A percentile compares a stretch with the other conserved stretches of the same genome.
These are phyloP conservation scores for Psilocybe cubensis DNA, from an alignment of 768 basidiomycete genomes.

Conservation along the genomic window DNA sequence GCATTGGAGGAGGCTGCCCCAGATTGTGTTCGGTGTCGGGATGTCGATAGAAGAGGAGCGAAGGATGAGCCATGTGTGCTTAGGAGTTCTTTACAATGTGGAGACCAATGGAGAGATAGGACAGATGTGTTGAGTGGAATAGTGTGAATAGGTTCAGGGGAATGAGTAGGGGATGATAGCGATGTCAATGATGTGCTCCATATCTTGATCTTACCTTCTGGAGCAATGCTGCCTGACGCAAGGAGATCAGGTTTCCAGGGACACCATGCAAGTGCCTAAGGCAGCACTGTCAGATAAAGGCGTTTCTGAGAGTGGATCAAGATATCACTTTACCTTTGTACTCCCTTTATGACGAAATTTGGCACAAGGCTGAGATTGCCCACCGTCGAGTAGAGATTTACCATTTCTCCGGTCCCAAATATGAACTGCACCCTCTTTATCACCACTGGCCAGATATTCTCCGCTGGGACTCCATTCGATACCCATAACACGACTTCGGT, in stretches of 20 bases:
- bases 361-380: slow-evolving; percentile 56
- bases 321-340: slow-evolving; percentile 44
- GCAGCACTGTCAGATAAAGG: neutral
- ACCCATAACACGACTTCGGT: slow-evolving; percentile 55
- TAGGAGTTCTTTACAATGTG: slow-evolving; percentile 86
- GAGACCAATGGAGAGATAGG: slow-evolving; percentile 74
- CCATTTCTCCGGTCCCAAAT: slow-evolving; percentile 73
- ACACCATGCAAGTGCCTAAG: slow-evolving; percentile 85
- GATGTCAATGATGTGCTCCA: slow-evolving; percentile 44
- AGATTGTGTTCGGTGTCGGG: neutral
- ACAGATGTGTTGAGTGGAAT: slow-evolving; percentile 79
- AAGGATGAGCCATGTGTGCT: slow-evolving; percentile 79
- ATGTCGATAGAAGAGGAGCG: slow-evolving; percentile 39
- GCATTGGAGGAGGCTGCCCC: neutral
- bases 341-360: slow-evolving; percentile 65
- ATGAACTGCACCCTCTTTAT: slow-evolving; percentile 84
- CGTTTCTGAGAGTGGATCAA: neutral
- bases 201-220: slow-evolving; percentile 48
- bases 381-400: slow-evolving; percentile 58
- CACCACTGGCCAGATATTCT: slow-evolving; percentile 80
- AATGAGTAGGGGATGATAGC: neutral
- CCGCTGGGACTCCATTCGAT: slow-evolving; percentile 79
- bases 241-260: slow-evolving; percentile 83
- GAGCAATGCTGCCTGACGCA: slow-evolving; percentile 65
- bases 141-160: slow-evolving; percentile 51